Evolutionary conservation across 2,329 filamentous ascomycete genomes (phyloP).

Genomic region (Stylonectria norvegica): DNA sequence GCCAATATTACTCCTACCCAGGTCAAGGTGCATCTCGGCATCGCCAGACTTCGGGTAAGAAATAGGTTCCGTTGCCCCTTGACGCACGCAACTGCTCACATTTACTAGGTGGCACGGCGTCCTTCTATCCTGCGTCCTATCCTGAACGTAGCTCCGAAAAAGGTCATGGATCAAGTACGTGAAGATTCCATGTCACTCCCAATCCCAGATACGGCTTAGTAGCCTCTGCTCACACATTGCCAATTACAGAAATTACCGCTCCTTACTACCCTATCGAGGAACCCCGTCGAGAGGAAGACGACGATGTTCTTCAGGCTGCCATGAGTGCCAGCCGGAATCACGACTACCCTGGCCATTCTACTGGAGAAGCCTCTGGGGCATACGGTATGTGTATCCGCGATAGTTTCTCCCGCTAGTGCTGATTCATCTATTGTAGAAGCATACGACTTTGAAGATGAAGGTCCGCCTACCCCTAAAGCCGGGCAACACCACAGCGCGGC

Average conservation of each 20-base stretch:
- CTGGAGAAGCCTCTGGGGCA: constrained; percentile 16
- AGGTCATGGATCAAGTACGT: constrained; percentile 4
- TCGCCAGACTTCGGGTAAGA: constrained; percentile 2
- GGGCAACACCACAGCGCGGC: constrained; percentile 1
- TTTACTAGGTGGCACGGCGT: not conserved
- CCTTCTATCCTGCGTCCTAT: too few species aligned
- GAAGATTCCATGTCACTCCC: too few species aligned
- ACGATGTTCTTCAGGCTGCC: constrained; percentile 17
- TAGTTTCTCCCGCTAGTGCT: not conserved
- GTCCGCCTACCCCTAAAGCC: constrained; percentile 19
- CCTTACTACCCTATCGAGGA: not conserved
- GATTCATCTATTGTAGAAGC: not conserved
- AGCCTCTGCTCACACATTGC: too few species aligned
- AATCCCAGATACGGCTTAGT: not conserved
- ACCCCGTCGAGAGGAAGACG: constrained; percentile 5
- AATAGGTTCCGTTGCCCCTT: not conserved
- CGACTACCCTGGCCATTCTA: constrained; percentile 4
- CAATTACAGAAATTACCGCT: too few species aligned
- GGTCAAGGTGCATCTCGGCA: too few species aligned
- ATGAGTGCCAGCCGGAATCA: constrained; percentile 18
- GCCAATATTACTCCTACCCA: constrained; percentile 5
- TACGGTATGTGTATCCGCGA: constrained; percentile 15
- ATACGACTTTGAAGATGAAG: constrained; percentile 27
- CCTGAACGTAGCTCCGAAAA: not conserved
- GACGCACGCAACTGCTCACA: constrained; percentile 2